Conservation (phyloP, 352 stramenopile species). For the Globisporangium mamillatum region DNA sequence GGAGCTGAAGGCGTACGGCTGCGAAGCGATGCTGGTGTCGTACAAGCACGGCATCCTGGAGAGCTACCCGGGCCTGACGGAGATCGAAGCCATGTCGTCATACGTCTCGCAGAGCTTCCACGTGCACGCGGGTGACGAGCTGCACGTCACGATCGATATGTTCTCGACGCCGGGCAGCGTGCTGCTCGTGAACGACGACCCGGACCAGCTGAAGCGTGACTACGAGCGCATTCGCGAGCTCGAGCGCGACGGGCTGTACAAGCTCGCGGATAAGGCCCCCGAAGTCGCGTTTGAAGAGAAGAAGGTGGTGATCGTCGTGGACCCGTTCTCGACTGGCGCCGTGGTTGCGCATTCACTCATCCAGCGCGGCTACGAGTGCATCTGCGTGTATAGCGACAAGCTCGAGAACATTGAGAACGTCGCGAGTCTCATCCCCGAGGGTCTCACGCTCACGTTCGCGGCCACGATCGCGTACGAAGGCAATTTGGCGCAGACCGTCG, state of each 20-base stretch:
- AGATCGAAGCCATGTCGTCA: slow-evolving; percentile 90
- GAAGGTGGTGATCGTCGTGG: slow-evolving; percentile 91
- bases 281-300: slow-evolving; percentile 22
- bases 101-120: slow-evolving; percentile 92
- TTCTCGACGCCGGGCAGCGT: slow-evolving; percentile 94
- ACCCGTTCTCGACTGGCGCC: slow-evolving; percentile 95
- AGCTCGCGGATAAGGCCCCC: slow-evolving; percentile 20
- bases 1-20: slow-evolving; percentile 79
- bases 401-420: slow-evolving; percentile 82
- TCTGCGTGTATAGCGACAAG: slow-evolving; percentile 84
- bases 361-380: slow-evolving; percentile 86
- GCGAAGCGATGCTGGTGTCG: slow-evolving; percentile 93
- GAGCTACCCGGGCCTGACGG: slow-evolving; percentile 82
- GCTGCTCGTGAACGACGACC: slow-evolving; percentile 87
- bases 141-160: slow-evolving; percentile 93
- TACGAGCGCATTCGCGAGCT: slow-evolving; percentile 86
- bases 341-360: slow-evolving; percentile 92
- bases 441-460: slow-evolving; percentile 72
- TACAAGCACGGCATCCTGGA: slow-evolving; percentile 91
- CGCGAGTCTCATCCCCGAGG: slow-evolving; percentile 72
- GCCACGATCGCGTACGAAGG: slow-evolving; percentile 74
- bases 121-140: slow-evolving; percentile 72
- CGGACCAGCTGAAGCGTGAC: slow-evolving; percentile 71
- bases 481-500: slow-evolving; percentile 40
- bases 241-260: slow-evolving; percentile 71